Conservation (phyloP, 83 land plant genomes). For the Diphasiastrum complanatum region DNA sequence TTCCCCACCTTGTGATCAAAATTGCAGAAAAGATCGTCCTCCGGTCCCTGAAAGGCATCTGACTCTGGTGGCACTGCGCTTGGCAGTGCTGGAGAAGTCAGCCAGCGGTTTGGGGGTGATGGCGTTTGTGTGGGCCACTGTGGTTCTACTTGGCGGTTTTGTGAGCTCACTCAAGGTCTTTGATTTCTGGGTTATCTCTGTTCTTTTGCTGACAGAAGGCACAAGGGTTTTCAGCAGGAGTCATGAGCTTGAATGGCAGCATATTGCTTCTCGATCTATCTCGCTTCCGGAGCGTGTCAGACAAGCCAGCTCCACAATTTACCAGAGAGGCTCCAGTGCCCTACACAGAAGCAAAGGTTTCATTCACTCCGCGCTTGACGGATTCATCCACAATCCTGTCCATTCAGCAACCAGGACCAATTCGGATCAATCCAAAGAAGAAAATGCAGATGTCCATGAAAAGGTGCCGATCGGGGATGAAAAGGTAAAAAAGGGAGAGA, state of each 20-base stretch:
- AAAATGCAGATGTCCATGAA: too few relatives aligned
- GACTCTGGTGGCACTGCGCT: slow-evolving; percentile 57
- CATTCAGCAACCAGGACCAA: background rate
- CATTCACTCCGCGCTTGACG: slow-evolving; percentile 8
- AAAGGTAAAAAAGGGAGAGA: too few relatives aligned
- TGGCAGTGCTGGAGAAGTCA: slow-evolving; percentile 58
- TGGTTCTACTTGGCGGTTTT: slow-evolving; percentile 84
- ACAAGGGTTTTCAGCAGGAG: slow-evolving; percentile 64
- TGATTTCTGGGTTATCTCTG: slow-evolving; percentile 75
- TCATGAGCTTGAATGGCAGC: slow-evolving; percentile 94
- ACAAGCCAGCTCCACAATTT: slow-evolving; percentile 24
- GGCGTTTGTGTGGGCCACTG: slow-evolving; percentile 88
- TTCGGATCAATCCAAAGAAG: background rate
- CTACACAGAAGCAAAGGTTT: slow-evolving; percentile 1
- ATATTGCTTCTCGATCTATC: slow-evolving; percentile 46
- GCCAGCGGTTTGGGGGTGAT: slow-evolving; percentile 47
- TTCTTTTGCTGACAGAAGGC: slow-evolving; percentile 66
- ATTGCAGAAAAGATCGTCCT: too few relatives aligned
- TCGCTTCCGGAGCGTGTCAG: slow-evolving; percentile 25
- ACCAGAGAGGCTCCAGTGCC: slow-evolving; percentile 27
- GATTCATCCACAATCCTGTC: slow-evolving; percentile 5
- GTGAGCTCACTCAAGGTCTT: slow-evolving; percentile 36
- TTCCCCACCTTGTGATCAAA: too few relatives aligned
- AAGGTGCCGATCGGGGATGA: too few relatives aligned
- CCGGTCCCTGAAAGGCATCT: slow-evolving; percentile 63